These are phyloP conservation scores for Metrosideros polymorpha DNA, from an alignment of 441 rosid genomes.

Conservation along the genomic window DNA sequence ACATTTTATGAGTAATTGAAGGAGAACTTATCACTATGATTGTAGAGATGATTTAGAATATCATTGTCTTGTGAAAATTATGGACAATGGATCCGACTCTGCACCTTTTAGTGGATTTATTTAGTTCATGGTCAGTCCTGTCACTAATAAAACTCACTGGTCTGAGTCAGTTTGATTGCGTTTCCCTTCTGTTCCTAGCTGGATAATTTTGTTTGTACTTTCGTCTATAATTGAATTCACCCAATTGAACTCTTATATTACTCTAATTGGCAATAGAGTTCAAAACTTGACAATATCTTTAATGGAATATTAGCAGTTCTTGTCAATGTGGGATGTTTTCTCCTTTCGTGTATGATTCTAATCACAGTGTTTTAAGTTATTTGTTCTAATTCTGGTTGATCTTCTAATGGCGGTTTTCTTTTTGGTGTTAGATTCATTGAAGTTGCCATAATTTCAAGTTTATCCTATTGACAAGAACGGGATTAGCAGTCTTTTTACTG, in stretches of 20 bases:
- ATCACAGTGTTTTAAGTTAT: background rate
- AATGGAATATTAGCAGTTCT: background rate
- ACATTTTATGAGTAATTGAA: background rate
- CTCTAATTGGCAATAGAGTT: background rate
- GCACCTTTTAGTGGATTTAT: background rate
- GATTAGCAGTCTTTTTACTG: background rate
- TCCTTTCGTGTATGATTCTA: background rate
- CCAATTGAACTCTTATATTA: background rate
- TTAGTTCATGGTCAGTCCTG: background rate
- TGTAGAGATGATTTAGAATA: background rate
- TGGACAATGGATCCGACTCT: background rate
- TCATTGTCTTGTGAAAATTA: background rate
- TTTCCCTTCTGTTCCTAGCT: background rate
- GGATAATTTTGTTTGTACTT: background rate
- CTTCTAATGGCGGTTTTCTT: background rate
- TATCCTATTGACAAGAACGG: background rate
- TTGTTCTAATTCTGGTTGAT: background rate
- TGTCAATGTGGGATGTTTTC: background rate
- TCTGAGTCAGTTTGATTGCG: background rate
- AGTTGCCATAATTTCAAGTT: background rate
- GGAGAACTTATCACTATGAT: background rate
- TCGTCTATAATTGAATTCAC: background rate
- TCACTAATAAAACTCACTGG: background rate
- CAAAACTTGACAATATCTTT: background rate
- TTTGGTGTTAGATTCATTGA: background rate